Percentiles rank a stretch among this genome's conserved stretches.
Evolutionary conservation across 2,329 filamentous ascomycete genomes (phyloP).

Genomic region (Sporothrix schenckii): DNA sequence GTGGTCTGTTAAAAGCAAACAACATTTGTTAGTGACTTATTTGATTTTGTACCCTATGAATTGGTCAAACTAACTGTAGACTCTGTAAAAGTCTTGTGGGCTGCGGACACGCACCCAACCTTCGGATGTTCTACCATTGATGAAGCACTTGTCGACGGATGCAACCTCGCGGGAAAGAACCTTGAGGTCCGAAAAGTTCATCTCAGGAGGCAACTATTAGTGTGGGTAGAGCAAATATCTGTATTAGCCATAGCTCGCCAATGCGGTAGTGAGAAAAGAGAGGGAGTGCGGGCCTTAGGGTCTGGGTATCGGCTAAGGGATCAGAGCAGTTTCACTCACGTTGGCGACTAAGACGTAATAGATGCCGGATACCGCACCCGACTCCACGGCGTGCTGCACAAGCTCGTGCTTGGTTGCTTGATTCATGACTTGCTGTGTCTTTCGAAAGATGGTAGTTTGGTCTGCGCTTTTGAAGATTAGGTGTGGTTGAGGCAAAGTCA

Average conservation of each 20-base stretch:
- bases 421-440: constrained; percentile 14
- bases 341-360: constrained; percentile 34
- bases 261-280: background rate
- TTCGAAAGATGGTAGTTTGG: background rate
- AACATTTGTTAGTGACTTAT: background rate
- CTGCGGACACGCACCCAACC: constrained; percentile 33
- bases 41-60: background rate
- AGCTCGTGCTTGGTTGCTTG: constrained; percentile 18
- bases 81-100: constrained; percentile 9
- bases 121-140: constrained; percentile 25
- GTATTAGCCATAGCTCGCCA: background rate
- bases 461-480: background rate
- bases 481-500: background rate
- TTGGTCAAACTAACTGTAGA: constrained; percentile 16
- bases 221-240: background rate
- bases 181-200: constrained; percentile 28
- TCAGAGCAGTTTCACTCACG: constrained; percentile 15
- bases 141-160: constrained; percentile 30
- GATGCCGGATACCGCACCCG: constrained; percentile 23
- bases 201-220: constrained; percentile 24
- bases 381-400: constrained; percentile 1
- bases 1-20: background rate
- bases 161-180: background rate
- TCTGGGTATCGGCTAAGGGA: background rate
- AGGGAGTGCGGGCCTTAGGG: background rate